Evolutionary conservation across 2,329 filamentous ascomycete genomes (phyloP).

Genomic region (Sclerotinia trifoliorum): DNA sequence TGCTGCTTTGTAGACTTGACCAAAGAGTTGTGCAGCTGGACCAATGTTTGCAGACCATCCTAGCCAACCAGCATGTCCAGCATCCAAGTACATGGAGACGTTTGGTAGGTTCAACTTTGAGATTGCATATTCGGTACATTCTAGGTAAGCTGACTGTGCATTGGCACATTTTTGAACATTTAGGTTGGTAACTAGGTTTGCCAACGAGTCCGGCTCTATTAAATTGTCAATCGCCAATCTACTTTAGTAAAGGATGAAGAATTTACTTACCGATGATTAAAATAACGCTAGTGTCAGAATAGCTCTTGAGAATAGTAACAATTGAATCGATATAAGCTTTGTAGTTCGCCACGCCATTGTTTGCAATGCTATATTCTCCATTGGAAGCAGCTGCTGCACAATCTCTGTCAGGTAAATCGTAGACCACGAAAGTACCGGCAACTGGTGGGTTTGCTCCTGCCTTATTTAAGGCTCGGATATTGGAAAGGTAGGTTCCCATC

Average conservation of each 20-base stretch:
- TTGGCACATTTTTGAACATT: slow-evolving; percentile 53
- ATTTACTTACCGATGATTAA: slow-evolving; percentile 48
- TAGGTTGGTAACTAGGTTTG: slow-evolving; percentile 62
- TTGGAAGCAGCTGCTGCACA: slow-evolving; percentile 63
- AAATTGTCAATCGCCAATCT: background rate
- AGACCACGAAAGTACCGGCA: slow-evolving; percentile 57
- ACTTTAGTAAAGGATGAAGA: slow-evolving; percentile 1
- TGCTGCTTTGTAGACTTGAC: slow-evolving; percentile 47
- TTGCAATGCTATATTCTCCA: slow-evolving; percentile 57
- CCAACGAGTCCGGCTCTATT: slow-evolving; percentile 59
- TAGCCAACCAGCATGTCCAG: slow-evolving; percentile 63
- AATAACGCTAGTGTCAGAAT: slow-evolving; percentile 51
- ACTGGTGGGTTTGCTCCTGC: slow-evolving; percentile 49
- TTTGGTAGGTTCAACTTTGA: slow-evolving; percentile 57
- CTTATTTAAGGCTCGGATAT: slow-evolving; percentile 49
- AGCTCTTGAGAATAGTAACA: slow-evolving; percentile 50
- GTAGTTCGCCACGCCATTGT: slow-evolving; percentile 50
- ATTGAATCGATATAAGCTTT: slow-evolving; percentile 57
- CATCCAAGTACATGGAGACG: slow-evolving; percentile 63
- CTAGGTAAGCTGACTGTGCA: slow-evolving; percentile 54
- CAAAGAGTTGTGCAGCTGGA: slow-evolving; percentile 51
- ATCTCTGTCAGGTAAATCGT: slow-evolving; percentile 63
- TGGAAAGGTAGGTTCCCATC: slow-evolving; percentile 48
- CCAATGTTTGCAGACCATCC: slow-evolving; percentile 60
- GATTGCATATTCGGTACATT: slow-evolving; percentile 56